Evolutionary conservation across 2,329 filamentous ascomycete genomes (phyloP).

Genomic region (Talaromyces rugulosus): DNA sequence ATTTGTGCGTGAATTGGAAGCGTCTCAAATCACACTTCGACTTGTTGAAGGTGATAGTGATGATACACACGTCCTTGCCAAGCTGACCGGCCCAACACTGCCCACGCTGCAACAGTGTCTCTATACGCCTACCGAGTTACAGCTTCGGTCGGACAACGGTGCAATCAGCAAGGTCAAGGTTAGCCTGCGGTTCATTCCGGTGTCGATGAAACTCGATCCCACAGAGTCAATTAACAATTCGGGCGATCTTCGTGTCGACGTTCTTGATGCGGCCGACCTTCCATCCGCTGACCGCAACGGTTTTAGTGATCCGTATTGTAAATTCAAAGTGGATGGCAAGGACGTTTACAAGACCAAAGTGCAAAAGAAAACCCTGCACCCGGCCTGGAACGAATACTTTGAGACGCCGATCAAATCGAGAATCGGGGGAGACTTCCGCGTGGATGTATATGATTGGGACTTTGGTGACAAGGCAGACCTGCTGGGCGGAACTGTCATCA

Average conservation of each 20-base stretch:
- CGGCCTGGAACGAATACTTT: constrained; percentile 95
- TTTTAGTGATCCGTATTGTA: constrained; percentile 95
- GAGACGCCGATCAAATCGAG: constrained; percentile 77
- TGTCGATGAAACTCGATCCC: constrained; percentile 89
- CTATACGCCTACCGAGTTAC: constrained; percentile 83
- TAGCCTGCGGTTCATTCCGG: constrained; percentile 89
- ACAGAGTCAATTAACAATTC: constrained; percentile 99
- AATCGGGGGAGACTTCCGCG: constrained; percentile 75
- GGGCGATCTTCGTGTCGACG: constrained; percentile 88
- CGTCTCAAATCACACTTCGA: constrained; percentile 85
- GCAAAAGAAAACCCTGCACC: constrained; percentile 93
- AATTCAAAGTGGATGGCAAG: constrained; percentile 84
- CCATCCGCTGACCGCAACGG: constrained; percentile 93
- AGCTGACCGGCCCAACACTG: constrained; percentile 77
- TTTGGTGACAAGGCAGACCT: constrained; percentile 93
- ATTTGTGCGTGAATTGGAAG: constrained; percentile 94
- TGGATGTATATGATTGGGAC: constrained; percentile 91
- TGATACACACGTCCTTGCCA: constrained; percentile 73
- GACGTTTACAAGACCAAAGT: constrained; percentile 93
- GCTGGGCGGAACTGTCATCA: constrained; percentile 72
- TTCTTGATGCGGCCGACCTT: constrained; percentile 81
- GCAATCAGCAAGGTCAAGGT: constrained; percentile 76
- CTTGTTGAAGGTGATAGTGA: constrained; percentile 68
- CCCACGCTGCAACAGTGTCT: constrained; percentile 84
- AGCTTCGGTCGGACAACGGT: constrained; percentile 73